Evolutionary conservation across 768 basidiomycete species (phyloP).

Genomic region (Leccinum fibrillosum): DNA sequence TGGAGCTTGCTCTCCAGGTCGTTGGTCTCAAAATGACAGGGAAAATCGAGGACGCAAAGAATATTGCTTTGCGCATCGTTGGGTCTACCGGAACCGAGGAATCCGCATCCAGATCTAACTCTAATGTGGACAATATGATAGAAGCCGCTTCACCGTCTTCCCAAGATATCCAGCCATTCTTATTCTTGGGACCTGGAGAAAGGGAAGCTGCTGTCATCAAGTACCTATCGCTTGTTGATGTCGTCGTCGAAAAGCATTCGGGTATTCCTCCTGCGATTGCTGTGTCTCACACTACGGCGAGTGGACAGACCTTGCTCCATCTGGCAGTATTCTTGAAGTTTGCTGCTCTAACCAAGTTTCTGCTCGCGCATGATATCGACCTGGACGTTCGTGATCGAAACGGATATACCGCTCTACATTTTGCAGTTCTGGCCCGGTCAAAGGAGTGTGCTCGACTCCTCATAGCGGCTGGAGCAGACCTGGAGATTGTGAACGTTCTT

Average conservation of each 20-base stretch:
- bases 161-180: conserved; percentile 54
- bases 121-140: conserved; percentile 45
- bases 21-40: conserved; percentile 97
- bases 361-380: conserved; percentile 71
- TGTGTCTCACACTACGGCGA: conserved; percentile 66
- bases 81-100: conserved; percentile 61
- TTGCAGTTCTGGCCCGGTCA: conserved; percentile 69
- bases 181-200: conserved; percentile 53
- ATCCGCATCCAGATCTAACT: conserved; percentile 33
- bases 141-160: conserved; percentile 46
- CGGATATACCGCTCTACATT: conserved; percentile 87
- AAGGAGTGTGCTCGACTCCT: conserved; percentile 62
- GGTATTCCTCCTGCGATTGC: conserved; percentile 47
- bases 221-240: conserved; percentile 77
- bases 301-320: conserved; percentile 87
- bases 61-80: conserved; percentile 91
- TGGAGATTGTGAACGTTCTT: conserved; percentile 66
- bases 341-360: conserved; percentile 61
- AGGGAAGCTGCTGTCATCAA: conserved; percentile 72
- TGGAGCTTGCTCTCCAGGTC: conserved; percentile 94
- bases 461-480: conserved; percentile 76
- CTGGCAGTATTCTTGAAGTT: conserved; percentile 80
- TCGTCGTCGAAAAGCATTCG: conserved; percentile 44
- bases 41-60: conserved; percentile 88
- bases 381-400: conserved; percentile 84